These are phyloP conservation scores for Pseudocercospora musae DNA, from an alignment of 2,329 filamentous ascomycete species.

Conservation along the genomic window DNA sequence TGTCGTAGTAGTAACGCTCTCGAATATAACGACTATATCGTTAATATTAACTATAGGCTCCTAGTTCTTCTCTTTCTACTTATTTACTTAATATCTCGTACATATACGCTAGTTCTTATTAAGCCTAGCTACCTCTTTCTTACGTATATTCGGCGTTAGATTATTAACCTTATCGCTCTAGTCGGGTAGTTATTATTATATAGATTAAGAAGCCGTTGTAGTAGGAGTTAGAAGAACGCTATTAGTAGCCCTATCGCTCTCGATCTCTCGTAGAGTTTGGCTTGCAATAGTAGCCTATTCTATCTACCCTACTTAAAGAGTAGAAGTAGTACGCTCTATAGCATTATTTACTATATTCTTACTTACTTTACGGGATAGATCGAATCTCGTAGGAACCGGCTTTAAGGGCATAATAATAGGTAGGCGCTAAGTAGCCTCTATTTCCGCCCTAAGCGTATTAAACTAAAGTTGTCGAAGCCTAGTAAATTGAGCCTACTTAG, in stretches of 20 bases:
- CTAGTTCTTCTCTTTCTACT: conserved; percentile 6
- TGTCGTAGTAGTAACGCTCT: conserved; percentile 3
- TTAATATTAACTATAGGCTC: conserved; percentile 6
- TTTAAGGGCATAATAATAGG: not conserved
- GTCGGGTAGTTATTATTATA: not conserved
- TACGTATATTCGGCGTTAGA: not conserved
- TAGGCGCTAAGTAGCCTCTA: not conserved
- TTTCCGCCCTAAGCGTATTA: not conserved
- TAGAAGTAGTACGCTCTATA: too few relatives aligned
- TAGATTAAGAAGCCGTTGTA: not conserved
- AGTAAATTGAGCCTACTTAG: not conserved
- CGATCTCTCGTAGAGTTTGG: too few relatives aligned
- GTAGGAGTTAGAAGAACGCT: not conserved
- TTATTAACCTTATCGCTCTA: not conserved
- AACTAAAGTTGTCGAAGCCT: not conserved
- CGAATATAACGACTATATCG: not conserved
- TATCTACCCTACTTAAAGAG: too few relatives aligned
- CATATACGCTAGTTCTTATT: not conserved
- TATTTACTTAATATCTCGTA: conserved; percentile 3
- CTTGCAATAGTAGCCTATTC: too few relatives aligned
- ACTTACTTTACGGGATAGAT: not conserved
- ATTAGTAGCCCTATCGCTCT: not conserved
- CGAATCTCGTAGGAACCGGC: not conserved
- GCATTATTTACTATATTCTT: not conserved
- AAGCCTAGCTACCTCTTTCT: not conserved